Base-by-base conservation (phyloP, 1,139 yeast species). In the Pichia sp. region DNA sequence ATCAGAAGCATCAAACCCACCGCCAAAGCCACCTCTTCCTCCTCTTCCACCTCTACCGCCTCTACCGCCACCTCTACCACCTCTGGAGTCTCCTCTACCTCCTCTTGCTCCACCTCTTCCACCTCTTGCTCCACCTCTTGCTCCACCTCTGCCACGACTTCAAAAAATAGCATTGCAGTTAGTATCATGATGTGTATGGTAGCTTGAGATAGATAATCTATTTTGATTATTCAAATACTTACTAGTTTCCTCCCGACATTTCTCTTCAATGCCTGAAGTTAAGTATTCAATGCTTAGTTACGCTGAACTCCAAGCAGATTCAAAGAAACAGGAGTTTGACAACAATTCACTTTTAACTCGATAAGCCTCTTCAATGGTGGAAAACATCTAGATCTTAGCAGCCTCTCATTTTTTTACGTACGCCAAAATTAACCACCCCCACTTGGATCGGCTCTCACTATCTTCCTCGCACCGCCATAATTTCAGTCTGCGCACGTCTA, bases 21-120 rank as follows among this genome's bases (percentile, higher is more conserved):
- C 59, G 45, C 51, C 46, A 26, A 46, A 43, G 5, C 58, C 61
- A 34, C 60, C 58, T 36, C 61, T 48, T 38, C 60, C 60, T 8
- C 59, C 58, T 8, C 61, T 30, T 23, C 47, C 43, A 13, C 62
- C 58, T 41, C 57, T 42, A 13, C 51, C 50, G n/a, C 59, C 55
- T 23, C 60, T 38, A 19, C 50, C 53, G 5, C 59, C 57, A n/a
- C 57, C 40, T 29, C 55, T 45, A 4, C 57, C 49, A 11, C 59
- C 54, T 30, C 52, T 45, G 15, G 42, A 40, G 13, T 54, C 55
- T 45, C 58, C 54, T 29, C 59, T 45, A 11, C 49, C 38, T 15
- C 41, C 57, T 34, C 60, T 57, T 32, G 54, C 51, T 5, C 59
- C 54, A 31, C 57, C 53, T 13, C 50, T 16, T 7, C 55, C 55